phyloP scores from a whole-genome alignment of 1,139 yeast species.

The Pichia sp. region DNA sequence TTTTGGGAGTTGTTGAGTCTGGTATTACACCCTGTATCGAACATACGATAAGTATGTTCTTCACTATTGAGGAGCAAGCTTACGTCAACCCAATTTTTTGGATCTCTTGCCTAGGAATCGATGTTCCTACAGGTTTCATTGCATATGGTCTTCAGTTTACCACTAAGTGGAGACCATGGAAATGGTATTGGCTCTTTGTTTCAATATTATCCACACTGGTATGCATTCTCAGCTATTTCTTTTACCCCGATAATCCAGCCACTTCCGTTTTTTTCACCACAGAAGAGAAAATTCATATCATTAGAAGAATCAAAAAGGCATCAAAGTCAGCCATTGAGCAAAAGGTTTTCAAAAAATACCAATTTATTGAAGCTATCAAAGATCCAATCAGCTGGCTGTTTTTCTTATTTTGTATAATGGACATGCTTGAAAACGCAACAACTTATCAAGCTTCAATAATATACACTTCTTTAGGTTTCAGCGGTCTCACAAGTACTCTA shows the following conservation, averaged over 20 bases:
- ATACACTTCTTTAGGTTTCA: slow-evolving; percentile 32
- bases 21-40: slow-evolving; percentile 35
- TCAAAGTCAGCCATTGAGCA: slow-evolving; percentile 37
- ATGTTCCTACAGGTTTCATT: slow-evolving; percentile 37
- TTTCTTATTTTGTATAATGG: slow-evolving; percentile 33
- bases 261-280: slow-evolving; percentile 32
- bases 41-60: slow-evolving; percentile 34
- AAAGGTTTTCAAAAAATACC: slow-evolving; percentile 35
- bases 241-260: slow-evolving; percentile 37
- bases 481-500: slow-evolving; percentile 42
- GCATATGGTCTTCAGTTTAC: slow-evolving; percentile 36
- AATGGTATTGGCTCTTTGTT: slow-evolving; percentile 34
- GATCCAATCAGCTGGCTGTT: slow-evolving; percentile 41
- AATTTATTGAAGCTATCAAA: slow-evolving; percentile 36
- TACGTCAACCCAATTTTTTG: slow-evolving; percentile 36
- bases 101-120: slow-evolving; percentile 34
- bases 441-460: slow-evolving; percentile 40
- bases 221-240: slow-evolving; percentile 29
- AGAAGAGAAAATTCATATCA: slow-evolving; percentile 36
- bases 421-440: slow-evolving; percentile 38
- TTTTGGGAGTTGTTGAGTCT: slow-evolving; percentile 35
- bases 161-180: slow-evolving; percentile 29
- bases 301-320: slow-evolving; percentile 32
- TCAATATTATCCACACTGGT: slow-evolving; percentile 34
- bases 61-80: slow-evolving; percentile 34